Evolutionary conservation across 352 stramenopile species (phyloP).

Genomic region (Phytophthora sp.): DNA sequence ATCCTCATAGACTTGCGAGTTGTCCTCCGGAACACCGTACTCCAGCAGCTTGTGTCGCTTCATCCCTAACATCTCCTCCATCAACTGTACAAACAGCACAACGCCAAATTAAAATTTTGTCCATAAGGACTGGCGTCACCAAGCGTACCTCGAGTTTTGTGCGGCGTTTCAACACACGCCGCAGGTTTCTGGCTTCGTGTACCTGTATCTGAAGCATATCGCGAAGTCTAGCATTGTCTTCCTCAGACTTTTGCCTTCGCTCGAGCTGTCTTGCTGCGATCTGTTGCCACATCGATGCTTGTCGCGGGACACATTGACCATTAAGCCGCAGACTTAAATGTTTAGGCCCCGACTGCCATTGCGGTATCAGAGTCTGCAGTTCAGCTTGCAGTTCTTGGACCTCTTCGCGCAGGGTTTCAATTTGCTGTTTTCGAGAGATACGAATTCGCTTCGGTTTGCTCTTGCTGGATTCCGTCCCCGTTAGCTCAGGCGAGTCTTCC

Average conservation of each 20-base stretch:
- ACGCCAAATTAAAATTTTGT: not conserved
- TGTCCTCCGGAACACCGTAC: not conserved
- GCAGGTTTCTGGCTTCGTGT: slow-evolving; percentile 28
- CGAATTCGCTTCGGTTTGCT: slow-evolving; percentile 4
- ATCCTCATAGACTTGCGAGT: slow-evolving; percentile 9
- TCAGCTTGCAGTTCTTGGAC: slow-evolving; percentile 11
- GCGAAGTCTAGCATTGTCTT: slow-evolving; percentile 28
- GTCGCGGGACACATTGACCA: slow-evolving; percentile 1
- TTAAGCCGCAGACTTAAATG: not conserved
- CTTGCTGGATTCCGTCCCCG: not conserved
- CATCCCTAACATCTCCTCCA: slow-evolving; percentile 17
- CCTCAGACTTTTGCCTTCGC: slow-evolving; percentile 16
- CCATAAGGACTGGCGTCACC: too few species aligned
- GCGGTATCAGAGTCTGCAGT: slow-evolving; percentile 6
- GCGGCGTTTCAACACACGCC: slow-evolving; percentile 25
- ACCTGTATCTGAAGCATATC: slow-evolving; percentile 34
- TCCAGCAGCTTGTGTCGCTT: slow-evolving; percentile 18
- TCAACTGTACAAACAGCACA: slow-evolving; percentile 11
- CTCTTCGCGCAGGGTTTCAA: slow-evolving; percentile 6
- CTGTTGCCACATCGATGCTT: slow-evolving; percentile 27
- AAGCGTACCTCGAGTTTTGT: slow-evolving; percentile 24
- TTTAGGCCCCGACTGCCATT: not conserved
- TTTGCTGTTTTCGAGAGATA: slow-evolving; percentile 24
- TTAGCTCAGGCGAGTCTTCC: not conserved
- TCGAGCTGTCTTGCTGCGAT: slow-evolving; percentile 31